Conservation (phyloP, 177 flowering plant species). For the Telopea speciosissima region DNA sequence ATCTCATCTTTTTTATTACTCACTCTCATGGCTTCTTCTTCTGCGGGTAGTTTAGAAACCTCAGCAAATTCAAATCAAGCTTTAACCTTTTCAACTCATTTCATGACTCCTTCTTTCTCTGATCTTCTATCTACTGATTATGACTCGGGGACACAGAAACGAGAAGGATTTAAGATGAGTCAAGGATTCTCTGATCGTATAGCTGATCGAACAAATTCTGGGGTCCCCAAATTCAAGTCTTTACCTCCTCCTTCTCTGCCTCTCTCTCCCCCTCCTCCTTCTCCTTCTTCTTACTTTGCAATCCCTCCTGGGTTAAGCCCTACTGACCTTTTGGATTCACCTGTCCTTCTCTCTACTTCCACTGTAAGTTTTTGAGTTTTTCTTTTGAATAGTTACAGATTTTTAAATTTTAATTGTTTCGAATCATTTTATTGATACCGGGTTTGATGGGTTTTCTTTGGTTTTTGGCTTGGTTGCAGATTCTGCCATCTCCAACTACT, state of each 20-base stretch:
- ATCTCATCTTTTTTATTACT: neutral
- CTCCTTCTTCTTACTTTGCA: conserved; percentile 56
- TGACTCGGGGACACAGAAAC: neutral
- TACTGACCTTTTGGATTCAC: conserved; percentile 51
- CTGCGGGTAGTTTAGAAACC: conserved; percentile 36
- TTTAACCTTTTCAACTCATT: conserved; percentile 28
- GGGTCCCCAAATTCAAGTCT: conserved; percentile 54
- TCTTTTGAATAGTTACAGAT: too few species aligned
- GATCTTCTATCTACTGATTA: conserved; percentile 35
- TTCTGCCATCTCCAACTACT: conserved; percentile 62
- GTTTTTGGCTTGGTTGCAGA: conserved; percentile 43
- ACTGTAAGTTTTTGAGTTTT: conserved; percentile 45
- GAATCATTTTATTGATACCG: neutral
- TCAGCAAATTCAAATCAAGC: conserved; percentile 25
- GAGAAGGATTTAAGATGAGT: neutral
- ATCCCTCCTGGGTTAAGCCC: conserved; percentile 49
- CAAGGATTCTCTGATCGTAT: conserved; percentile 31
- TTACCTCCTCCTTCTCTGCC: conserved; percentile 47
- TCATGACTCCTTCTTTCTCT: conserved; percentile 41
- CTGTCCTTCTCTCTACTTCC: conserved; percentile 43
- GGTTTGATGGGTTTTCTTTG: conserved; percentile 6
- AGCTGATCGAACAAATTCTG: conserved; percentile 19
- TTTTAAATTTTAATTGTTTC: neutral
- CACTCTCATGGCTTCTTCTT: conserved; percentile 40
- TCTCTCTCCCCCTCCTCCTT: conserved; percentile 45